Percentiles rank a stretch among this genome's conserved stretches.
These are phyloP conservation scores for Westerdykella ornata DNA, from an alignment of 2,329 filamentous ascomycete species.

Conservation along the genomic window DNA sequence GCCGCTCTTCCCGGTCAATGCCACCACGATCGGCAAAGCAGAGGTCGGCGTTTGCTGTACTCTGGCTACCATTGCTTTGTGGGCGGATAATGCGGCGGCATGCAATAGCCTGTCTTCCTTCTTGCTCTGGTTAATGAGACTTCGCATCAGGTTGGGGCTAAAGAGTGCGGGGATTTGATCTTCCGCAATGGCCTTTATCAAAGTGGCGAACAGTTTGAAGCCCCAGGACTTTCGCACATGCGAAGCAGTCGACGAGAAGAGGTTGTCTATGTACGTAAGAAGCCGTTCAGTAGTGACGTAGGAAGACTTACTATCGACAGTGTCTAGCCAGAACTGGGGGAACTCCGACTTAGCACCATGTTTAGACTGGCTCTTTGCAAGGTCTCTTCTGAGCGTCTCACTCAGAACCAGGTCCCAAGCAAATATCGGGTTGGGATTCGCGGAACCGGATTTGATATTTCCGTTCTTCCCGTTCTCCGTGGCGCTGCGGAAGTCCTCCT, in stretches of 20 bases:
- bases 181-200: slow-evolving; percentile 52
- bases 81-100: slow-evolving; percentile 65
- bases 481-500: slow-evolving; percentile 57
- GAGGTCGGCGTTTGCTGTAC: slow-evolving; percentile 53
- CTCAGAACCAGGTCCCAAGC: slow-evolving; percentile 76
- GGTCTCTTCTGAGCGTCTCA: slow-evolving; percentile 27
- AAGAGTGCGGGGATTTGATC: slow-evolving; percentile 58
- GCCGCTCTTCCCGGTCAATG: slow-evolving; percentile 63
- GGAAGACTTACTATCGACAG: slow-evolving; percentile 70
- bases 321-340: slow-evolving; percentile 74
- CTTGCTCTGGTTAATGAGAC: slow-evolving; percentile 32
- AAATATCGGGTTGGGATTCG: slow-evolving; percentile 76
- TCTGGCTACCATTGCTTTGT: slow-evolving; percentile 63
- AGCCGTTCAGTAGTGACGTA: too few species aligned
- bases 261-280: slow-evolving; percentile 54
- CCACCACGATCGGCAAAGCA: slow-evolving; percentile 55
- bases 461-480: slow-evolving; percentile 40
- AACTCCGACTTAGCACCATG: slow-evolving; percentile 46
- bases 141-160: slow-evolving; percentile 70
- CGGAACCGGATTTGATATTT: slow-evolving; percentile 59
- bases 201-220: slow-evolving; percentile 76
- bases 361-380: slow-evolving; percentile 25
- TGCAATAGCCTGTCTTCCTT: slow-evolving; percentile 41
- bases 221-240: slow-evolving; percentile 88
- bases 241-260: slow-evolving; percentile 76